Evolutionary conservation across 352 stramenopile species (phyloP), one percentile per base, ranked within the genome.

Genomic region (Phytophthora pini): DNA sequence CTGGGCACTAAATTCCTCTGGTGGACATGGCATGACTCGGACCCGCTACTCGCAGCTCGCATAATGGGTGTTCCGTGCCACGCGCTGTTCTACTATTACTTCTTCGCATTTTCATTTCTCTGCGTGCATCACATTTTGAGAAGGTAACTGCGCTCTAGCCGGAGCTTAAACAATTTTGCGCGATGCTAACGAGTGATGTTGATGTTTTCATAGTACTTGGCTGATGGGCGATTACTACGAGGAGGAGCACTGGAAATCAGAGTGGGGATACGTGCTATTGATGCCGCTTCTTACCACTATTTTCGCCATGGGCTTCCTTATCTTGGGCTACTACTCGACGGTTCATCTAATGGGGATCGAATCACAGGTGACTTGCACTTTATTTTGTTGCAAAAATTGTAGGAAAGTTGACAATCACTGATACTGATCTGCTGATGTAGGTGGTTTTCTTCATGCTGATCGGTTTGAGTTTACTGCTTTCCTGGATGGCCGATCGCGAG

Each of bases 11-110:
- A 93, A 56, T 91, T 95, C 48, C 69, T 95, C 26, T 93, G 83
- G 82, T 95, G 87, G 87, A 95, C 87, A 49, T 93, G 80, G 74
- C 87, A 95, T 56, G 87, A 95, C 56, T 93, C 82, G 17, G 84
- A 95, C 26, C 84, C 84, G 26, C 68, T 90, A 40, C 64, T 95
- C 12, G 57, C 56, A 7, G 76, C 81, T 22, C 82, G 87, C 2
- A 59, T 91, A 17, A 83, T 91, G 55, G 82, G 81, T 32, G 76
- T 93, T 1, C 87, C 87, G 3, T 81, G 76, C 54, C 79, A 92
- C 53, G 67, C 76, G 34, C 65, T 95, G 7, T 88, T 90, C 59
- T 79, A 88, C 59, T 74, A 88, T 55, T 89, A 83, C 40, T 89
- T 77, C 65, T 90, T 91, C 20, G 69, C 73, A 1, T 82, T 89